Base-by-base conservation (phyloP, 768 basidiomycete genomes). In the Trametes sanguinea region DNA sequence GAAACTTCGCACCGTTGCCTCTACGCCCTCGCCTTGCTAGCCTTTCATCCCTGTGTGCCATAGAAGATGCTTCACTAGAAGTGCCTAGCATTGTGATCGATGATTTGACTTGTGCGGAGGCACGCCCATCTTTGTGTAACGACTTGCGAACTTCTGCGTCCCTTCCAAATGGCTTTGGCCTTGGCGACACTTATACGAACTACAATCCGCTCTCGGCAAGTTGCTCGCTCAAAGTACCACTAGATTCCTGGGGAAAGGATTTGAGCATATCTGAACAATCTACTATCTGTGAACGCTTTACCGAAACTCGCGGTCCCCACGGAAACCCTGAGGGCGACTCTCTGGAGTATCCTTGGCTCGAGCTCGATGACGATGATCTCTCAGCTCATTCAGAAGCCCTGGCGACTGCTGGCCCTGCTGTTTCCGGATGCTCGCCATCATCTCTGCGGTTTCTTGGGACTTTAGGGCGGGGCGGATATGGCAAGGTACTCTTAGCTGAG, bases 401-500 rank as follows among this genome's bases (percentile, higher is more conserved):
- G 2, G 2, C 35, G 35, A 37, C 6, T 37, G 35, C 11, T 5
- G 14, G n/a, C 27, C 10, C 39, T 16, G 6, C 44, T 9, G 29
- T 4, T 27, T 8, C 6, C 10, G 29, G 33, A 40, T 39, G 6
- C 46, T 51, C 43, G 6, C 9, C 60, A 2, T 63, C 61, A 8
- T 46, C 51, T 30, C 42, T 63, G 30, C 10, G 9, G 7, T 54
- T 66, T 14, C 44, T 57, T 1, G 65, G 65, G 1, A 66, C 65
- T 1, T 39, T 66, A 2, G 65, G 65, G 10, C 58, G 61, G 9
- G 65, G 65, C 16, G 65, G 54, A 16, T 63, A 63, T 37, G 65
- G 65, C 54, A 66, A 66, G 33, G 65, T 66, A 6, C 57, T 66
- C 4, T 46, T 66, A 2, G 65, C 65, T 2, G 59, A 62, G 14